These are phyloP conservation scores for Backusella circina DNA, from an alignment of 192 early-diverging fungal species.

Conservation along the genomic window DNA sequence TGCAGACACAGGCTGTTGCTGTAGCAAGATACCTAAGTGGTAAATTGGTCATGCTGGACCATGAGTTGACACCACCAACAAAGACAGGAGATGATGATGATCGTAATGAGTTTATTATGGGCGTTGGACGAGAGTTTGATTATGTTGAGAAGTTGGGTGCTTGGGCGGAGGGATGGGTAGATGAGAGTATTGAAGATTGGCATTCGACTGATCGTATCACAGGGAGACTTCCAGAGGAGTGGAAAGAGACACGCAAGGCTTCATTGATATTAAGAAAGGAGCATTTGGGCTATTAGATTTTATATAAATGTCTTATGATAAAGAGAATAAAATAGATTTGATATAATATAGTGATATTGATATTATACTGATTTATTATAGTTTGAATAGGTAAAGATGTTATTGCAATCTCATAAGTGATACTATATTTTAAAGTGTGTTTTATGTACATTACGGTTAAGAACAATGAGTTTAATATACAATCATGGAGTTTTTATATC, in stretches of 20 bases:
- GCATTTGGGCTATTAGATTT: constrained; percentile 28
- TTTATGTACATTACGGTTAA: too few species aligned
- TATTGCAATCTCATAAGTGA: too few species aligned
- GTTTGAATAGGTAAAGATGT: too few species aligned
- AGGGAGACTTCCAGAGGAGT: constrained; percentile 12
- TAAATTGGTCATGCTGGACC: constrained; percentile 24
- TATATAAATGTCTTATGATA: too few species aligned
- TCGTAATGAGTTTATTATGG: constrained; percentile 19
- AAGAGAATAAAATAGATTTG: too few species aligned
- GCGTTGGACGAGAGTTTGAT: constrained; percentile 13
- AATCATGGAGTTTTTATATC: too few species aligned
- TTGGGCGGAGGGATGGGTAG: constrained; percentile 29
- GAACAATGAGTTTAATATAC: too few species aligned
- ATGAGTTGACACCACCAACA: constrained; percentile 14
- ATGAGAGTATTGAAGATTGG: not conserved
- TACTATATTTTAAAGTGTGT: too few species aligned
- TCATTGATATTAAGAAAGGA: constrained; percentile 16
- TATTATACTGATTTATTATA: too few species aligned
- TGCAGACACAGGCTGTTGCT: constrained; percentile 52
- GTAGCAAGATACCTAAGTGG: constrained; percentile 36
- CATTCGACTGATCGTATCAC: not conserved
- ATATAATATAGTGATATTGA: too few species aligned
- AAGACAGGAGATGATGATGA: not conserved
- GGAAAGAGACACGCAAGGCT: constrained; percentile 13
- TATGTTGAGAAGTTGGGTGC: constrained; percentile 27